Base-by-base conservation (phyloP, 2,329 filamentous ascomycete genomes). In the Verticillium klebahnii region DNA sequence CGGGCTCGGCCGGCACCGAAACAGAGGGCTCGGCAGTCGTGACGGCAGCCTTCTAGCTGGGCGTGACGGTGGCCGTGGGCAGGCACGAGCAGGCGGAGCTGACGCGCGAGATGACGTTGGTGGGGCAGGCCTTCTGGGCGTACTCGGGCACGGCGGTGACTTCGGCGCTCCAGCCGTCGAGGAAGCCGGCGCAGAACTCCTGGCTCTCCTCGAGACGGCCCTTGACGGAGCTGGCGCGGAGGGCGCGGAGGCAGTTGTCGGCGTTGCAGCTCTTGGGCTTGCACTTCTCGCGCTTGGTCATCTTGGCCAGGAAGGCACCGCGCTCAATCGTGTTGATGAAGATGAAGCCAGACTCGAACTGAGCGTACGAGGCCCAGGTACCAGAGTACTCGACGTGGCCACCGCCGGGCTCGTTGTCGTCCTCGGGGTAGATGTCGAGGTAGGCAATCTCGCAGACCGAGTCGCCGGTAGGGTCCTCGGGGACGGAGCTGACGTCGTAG, bases 281-380 rank as follows among this genome's bases (percentile, higher is more conserved):
- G 56, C 64, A 62, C 56, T 59, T 65, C 19, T 65, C 62, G 60
- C 61, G 60, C 40, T 59, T 58, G 34, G 62, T 67, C 65, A 67
- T 65, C 73, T 81, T 83, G 12, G 83, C 73, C 6, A 80, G 75
- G 58, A 79, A 84, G 5, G 76, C 75, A 59, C 82, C 82, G 6
- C 80, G 72, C 71, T 84, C 81, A 61, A 83, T 84, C 2, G 77
- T 81, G 70, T 84, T 83, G 64, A 84, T 69, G 7, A 83, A 74
- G 61, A 84, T 76, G 65, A 77, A 78, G 2, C 81, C 82, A 1
- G 75, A 78, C 66, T 76, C 76, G 69, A 83, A 84, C 63, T 71
- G 77, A 1, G 79, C 78, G 63, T 81, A 84, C 57, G 76, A 75
- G 29, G 75, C 79, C 81, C 81, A 84, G 1, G 78, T 78, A 3